Base-by-base conservation (phyloP, 2,329 filamentous ascomycete genomes). In the Verticillium nonalfalfae region DNA sequence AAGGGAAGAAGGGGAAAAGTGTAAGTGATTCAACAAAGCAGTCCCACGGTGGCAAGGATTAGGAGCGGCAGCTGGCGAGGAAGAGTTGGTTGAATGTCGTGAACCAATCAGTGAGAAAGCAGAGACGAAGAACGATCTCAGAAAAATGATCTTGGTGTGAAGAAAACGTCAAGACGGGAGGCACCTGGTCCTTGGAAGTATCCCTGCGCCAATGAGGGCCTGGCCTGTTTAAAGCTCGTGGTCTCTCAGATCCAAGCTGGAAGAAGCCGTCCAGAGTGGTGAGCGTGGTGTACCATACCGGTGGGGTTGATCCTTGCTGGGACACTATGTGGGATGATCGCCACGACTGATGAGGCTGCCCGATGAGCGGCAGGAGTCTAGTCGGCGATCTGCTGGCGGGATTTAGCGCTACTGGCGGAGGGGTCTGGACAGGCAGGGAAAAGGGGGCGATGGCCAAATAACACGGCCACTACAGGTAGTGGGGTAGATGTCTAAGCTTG, bases 311-410 rank as follows among this genome's bases (percentile, higher is more conserved):
- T 40, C 57, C 56, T 45, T 58, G 57, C 45, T 33, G 45, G 45
- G 9, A 10, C 3, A 9, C 45, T 50, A 11, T 50, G 45, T 50
- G 45, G 38, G 36, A 50, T 58, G 57, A 58, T 58, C 57, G 57
- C 57, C 57, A 58, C 57, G 50, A 39, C 45, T 58, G 45, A 50
- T 50, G 38, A 58, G 57, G 57, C 45, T 45, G 57, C 40, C 57
- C 57, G 38, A 58, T 31, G 38, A 45, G 45, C 38, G 57, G 31
- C 57, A 40, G 31, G 57, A 58, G 57, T 40, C 57, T 58, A 50
- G 33, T 50, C 45, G 57, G 31, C 57, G 57, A 58, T 58, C 57
- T 50, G 57, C 34, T 58, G 57, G 57, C 45, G 57, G 57, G 57
- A 45, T 40, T 26, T n/a, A 40, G 38, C 38, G 38, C 45, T 39